Percentiles rank a stretch among this genome's conserved stretches.
These are phyloP conservation scores for Waltergamsia citrina DNA, from an alignment of 2,329 filamentous ascomycete species.

Conservation along the genomic window DNA sequence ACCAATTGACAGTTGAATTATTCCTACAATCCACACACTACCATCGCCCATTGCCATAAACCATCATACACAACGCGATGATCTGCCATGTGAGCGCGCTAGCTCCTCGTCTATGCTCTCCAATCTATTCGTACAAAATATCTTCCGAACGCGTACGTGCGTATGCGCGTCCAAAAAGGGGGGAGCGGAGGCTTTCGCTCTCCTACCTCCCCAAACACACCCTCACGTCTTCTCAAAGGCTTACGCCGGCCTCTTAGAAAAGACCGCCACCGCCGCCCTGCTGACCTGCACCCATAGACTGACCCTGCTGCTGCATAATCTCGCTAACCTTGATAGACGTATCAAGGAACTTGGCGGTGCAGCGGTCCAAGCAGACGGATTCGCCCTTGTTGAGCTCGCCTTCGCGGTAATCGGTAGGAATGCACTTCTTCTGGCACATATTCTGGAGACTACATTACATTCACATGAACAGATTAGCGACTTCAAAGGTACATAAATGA, in stretches of 20 bases:
- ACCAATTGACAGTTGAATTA: not conserved
- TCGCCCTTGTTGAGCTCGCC: constrained; percentile 98
- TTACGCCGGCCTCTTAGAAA: constrained; percentile 17
- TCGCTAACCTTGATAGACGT: constrained; percentile 97
- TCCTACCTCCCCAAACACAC: too few species aligned
- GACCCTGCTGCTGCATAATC: constrained; percentile 85
- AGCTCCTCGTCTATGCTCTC: too few species aligned
- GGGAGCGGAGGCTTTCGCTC: too few species aligned
- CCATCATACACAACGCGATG: too few species aligned
- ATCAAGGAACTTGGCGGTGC: constrained; percentile 96
- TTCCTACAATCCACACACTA: constrained; percentile 3
- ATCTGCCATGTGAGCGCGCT: too few species aligned
- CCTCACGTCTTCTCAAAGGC: too few species aligned
- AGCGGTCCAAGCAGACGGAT: constrained; percentile 94
- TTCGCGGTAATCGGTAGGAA: constrained; percentile 88
- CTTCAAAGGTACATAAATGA: not conserved
- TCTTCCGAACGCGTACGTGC: too few species aligned
- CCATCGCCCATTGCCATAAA: too few species aligned
- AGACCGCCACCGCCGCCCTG: constrained; percentile 38
- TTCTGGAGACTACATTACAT: constrained; percentile 61
- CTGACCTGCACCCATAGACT: constrained; percentile 44
- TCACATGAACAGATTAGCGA: not conserved
- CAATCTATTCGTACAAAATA: too few species aligned
- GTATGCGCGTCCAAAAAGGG: too few species aligned
- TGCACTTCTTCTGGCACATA: constrained; percentile 89